These are phyloP conservation scores for Penicillium digitatum DNA, from an alignment of 2,329 filamentous ascomycete genomes.

Conservation along the genomic window DNA sequence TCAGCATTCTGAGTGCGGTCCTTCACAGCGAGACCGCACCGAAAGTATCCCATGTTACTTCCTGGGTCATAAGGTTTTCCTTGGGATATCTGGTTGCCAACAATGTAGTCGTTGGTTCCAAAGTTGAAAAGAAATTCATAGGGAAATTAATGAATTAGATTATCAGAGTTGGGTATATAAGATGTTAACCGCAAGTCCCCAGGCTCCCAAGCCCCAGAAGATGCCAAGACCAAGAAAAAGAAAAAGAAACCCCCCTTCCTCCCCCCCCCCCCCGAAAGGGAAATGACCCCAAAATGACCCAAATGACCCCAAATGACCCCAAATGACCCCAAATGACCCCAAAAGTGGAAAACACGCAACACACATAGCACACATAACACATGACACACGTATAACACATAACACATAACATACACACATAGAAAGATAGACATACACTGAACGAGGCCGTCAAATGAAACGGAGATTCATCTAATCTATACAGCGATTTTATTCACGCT, in stretches of 20 bases:
- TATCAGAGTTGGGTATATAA: neutral
- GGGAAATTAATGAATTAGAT: neutral
- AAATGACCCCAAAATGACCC: constrained; percentile 6
- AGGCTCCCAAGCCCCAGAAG: neutral
- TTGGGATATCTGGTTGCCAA: constrained; percentile 62
- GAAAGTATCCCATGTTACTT: constrained; percentile 60
- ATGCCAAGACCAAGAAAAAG: neutral
- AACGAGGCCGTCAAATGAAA: constrained; percentile 29
- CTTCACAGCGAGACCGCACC: constrained; percentile 63
- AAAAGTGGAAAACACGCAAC: constrained; percentile 19
- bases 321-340: constrained; percentile 7
- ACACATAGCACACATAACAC: constrained; percentile 16
- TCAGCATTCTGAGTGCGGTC: constrained; percentile 65
- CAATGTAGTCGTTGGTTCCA: constrained; percentile 57
- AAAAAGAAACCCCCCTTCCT: too few relatives aligned
- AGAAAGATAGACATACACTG: constrained; percentile 16
- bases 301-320: neutral
- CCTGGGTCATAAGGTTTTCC: constrained; percentile 62
- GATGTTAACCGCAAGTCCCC: neutral
- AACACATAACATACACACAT: constrained; percentile 25
- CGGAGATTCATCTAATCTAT: constrained; percentile 40
- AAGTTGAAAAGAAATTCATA: constrained; percentile 37
- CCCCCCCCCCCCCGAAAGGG: neutral
- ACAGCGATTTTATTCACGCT: constrained; percentile 28
- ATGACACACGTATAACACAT: constrained; percentile 23